phyloP scores from a whole-genome alignment of 148 eudicot species.

The Rhododendron ovatum region DNA sequence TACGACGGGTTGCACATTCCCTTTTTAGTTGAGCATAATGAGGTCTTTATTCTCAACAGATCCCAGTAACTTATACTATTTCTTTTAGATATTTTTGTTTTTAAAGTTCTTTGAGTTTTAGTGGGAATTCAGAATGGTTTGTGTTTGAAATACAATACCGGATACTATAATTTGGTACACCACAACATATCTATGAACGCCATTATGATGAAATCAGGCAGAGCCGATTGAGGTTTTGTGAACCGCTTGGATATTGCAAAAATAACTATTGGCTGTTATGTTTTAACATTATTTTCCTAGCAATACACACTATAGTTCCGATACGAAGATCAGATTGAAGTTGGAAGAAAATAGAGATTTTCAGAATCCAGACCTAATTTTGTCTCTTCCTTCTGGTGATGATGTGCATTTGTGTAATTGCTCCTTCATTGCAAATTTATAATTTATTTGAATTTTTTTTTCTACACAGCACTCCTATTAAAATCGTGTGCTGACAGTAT shows the following conservation, averaged over 20 bases:
- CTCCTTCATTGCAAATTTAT: not conserved
- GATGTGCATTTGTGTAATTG: not conserved
- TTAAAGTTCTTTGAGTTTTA: not conserved
- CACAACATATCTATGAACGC: not conserved
- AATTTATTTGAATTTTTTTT: not conserved
- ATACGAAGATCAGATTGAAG: not conserved
- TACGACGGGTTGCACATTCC: not conserved
- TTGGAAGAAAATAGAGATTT: not conserved
- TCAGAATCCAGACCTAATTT: not conserved
- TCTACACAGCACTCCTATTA: not conserved
- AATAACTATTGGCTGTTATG: not conserved
- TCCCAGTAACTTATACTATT: conserved; percentile 37
- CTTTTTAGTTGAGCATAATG: not conserved
- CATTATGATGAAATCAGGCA: not conserved
- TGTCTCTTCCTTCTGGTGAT: not conserved
- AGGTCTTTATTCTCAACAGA: conserved; percentile 32
- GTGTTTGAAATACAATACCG: not conserved
- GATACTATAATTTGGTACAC: not conserved
- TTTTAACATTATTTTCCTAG: no score
- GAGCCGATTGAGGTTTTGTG: not conserved
- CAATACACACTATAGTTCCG: not conserved
- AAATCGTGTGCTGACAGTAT: not conserved
- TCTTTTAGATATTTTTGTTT: not conserved
- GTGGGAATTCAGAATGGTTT: not conserved
- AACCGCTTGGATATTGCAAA: no score